These are phyloP conservation scores for Saprolegnia parasitica DNA, from an alignment of 352 stramenopile genomes.

Conservation along the genomic window DNA sequence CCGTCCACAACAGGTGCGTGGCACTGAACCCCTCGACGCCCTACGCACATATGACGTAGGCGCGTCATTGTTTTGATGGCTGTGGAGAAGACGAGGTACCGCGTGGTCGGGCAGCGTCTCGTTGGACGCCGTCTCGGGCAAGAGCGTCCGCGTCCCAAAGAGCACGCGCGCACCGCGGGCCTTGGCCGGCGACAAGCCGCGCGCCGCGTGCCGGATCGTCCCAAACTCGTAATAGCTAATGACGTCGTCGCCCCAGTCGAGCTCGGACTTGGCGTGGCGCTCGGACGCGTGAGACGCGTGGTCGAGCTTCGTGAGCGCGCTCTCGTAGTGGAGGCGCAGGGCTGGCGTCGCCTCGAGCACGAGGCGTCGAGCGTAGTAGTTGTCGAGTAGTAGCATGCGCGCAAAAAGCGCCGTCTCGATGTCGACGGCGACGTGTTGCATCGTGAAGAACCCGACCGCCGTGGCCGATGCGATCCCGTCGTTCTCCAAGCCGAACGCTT, in stretches of 20 bases:
- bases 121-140: conserved; percentile 35
- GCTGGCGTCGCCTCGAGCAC: conserved; percentile 50
- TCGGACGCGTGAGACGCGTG: conserved; percentile 46
- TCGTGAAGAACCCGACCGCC: conserved; percentile 66
- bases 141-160: conserved; percentile 49
- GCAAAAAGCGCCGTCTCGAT: conserved; percentile 39
- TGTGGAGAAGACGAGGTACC: too few species aligned
- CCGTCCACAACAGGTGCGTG: conserved; percentile 62
- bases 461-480: conserved; percentile 26
- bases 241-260: conserved; percentile 57
- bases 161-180: conserved; percentile 53
- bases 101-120: neutral
- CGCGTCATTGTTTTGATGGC: neutral
- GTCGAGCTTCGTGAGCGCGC: conserved; percentile 68
- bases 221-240: conserved; percentile 79
- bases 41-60: too few species aligned
- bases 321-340: conserved; percentile 51
- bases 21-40: conserved; percentile 32
- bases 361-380: conserved; percentile 50
- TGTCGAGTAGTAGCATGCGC: conserved; percentile 45
- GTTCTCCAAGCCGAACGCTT: conserved; percentile 58
- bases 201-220: conserved; percentile 53
- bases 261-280: conserved; percentile 44
- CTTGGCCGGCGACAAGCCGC: conserved; percentile 34
- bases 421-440: conserved; percentile 65